A percentile compares a stretch with the other conserved stretches of the same genome.
phyloP scores from a whole-genome alignment of 2,329 filamentous ascomycete species.

The Dactylellina cionopaga region DNA sequence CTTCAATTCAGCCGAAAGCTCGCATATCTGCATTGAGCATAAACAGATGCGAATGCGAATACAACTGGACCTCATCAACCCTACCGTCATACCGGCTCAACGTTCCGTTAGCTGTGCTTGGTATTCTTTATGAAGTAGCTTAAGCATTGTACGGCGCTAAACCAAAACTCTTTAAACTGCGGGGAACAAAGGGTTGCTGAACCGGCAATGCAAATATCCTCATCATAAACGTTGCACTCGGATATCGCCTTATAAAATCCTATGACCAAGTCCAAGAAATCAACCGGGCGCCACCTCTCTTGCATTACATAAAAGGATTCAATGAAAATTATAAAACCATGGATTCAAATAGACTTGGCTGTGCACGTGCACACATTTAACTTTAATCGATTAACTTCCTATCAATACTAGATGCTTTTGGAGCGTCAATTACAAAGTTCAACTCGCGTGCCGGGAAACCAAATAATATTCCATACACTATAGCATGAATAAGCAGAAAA shows the following conservation, averaged over 20 bases:
- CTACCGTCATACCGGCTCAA: constrained; percentile 40
- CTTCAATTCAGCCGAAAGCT: constrained; percentile 34
- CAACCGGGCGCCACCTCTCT: background rate
- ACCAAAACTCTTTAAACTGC: constrained; percentile 12
- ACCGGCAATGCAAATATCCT: constrained; percentile 20
- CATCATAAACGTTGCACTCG: background rate
- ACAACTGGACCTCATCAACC: background rate
- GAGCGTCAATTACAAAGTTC: too few species aligned
- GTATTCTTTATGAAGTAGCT: background rate
- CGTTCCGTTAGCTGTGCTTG: constrained; percentile 20
- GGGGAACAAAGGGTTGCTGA: constrained; percentile 29
- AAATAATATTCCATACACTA: background rate
- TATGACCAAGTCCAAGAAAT: background rate
- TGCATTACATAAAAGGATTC: constrained; percentile 22
- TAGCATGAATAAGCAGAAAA: background rate
- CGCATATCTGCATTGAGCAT: background rate
- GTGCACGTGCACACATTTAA: too few species aligned
- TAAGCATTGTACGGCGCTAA: constrained; percentile 4
- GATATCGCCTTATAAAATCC: constrained; percentile 12
- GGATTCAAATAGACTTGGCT: background rate
- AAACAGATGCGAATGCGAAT: constrained; percentile 3
- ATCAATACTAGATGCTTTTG: too few species aligned
- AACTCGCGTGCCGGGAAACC: too few species aligned
- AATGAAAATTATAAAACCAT: background rate
- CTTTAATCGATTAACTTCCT: too few species aligned